phyloP scores from a whole-genome alignment of 2,329 filamentous ascomycete species.

The Nothophoma quercina region DNA sequence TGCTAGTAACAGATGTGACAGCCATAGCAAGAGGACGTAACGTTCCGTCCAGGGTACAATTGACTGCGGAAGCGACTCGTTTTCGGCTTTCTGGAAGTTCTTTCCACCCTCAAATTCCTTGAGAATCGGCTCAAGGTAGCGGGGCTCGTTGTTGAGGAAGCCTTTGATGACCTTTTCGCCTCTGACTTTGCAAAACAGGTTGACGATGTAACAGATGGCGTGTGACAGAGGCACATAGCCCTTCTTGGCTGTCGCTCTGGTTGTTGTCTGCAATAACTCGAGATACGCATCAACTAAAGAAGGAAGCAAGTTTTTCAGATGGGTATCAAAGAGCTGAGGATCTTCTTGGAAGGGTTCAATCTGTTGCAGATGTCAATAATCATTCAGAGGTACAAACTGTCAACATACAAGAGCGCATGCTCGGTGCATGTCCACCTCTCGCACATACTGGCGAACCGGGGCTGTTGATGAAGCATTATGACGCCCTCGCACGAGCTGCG shows the following conservation, averaged over 20 bases:
- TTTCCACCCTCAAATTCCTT: conserved; percentile 72
- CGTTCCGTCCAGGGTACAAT: conserved; percentile 77
- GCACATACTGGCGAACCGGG: conserved; percentile 48
- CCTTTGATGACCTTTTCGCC: conserved; percentile 91
- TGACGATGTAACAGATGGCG: conserved; percentile 81
- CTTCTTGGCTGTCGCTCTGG: conserved; percentile 27
- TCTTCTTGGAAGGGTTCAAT: conserved; percentile 95
- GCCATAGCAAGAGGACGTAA: conserved; percentile 88
- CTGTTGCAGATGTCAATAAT: conserved; percentile 29
- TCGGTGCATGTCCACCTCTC: conserved; percentile 50
- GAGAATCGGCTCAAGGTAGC: conserved; percentile 81
- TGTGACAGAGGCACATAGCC: conserved; percentile 40
- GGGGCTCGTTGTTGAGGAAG: conserved; percentile 90
- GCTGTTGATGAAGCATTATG: conserved; percentile 26
- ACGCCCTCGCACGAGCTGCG: conserved; percentile 50
- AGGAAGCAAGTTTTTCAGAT: conserved; percentile 78
- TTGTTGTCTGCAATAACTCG: conserved; percentile 62
- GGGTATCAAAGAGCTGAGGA: conserved; percentile 88
- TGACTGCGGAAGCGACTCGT: conserved; percentile 24
- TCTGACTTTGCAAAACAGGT: conserved; percentile 91
- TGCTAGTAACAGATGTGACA: conserved; percentile 63
- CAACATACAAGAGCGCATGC: conserved; percentile 45
- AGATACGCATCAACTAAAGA: conserved; percentile 79
- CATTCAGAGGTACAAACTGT: background rate
- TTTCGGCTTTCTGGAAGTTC: conserved; percentile 21